Evolutionary conservation across 2,329 filamentous ascomycete genomes (phyloP).

Genomic region (Colletotrichum costaricense): DNA sequence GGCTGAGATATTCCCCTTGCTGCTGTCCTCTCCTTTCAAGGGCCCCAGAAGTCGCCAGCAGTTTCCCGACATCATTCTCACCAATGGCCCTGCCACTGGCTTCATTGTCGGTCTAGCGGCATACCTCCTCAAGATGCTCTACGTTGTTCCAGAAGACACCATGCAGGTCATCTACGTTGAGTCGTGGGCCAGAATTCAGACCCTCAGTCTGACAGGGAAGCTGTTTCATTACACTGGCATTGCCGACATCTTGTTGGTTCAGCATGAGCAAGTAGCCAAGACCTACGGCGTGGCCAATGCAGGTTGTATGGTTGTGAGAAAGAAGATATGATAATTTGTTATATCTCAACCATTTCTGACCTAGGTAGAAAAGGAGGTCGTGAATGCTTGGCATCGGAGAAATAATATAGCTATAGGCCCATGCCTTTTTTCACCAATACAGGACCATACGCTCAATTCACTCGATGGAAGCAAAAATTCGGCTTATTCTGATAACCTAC

Average conservation of each 20-base stretch:
- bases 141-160: constrained; percentile 58
- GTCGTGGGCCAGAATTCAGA: constrained; percentile 88
- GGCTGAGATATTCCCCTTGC: constrained; percentile 67
- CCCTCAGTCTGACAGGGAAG: constrained; percentile 85
- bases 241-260: constrained; percentile 84
- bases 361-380: too few relatives aligned
- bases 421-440: too few relatives aligned
- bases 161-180: constrained; percentile 89
- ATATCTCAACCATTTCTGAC: too few relatives aligned
- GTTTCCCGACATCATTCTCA: constrained; percentile 81
- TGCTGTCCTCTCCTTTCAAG: constrained; percentile 53
- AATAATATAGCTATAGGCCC: too few relatives aligned
- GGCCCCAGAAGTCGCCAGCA: constrained; percentile 39
- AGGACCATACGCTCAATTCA: too few relatives aligned
- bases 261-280: constrained; percentile 76
- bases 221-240: constrained; percentile 73
- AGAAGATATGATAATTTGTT: neutral
- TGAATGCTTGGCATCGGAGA: too few relatives aligned
- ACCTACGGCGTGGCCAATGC: constrained; percentile 53
- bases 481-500: too few relatives aligned
- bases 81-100: constrained; percentile 89
- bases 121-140: constrained; percentile 59
- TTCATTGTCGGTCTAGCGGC: constrained; percentile 75
- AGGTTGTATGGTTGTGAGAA: constrained; percentile 49
- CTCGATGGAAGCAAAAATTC: too few relatives aligned